Base-by-base conservation (phyloP, 257 asterid genomes). In the Pogostemon cablin region DNA sequence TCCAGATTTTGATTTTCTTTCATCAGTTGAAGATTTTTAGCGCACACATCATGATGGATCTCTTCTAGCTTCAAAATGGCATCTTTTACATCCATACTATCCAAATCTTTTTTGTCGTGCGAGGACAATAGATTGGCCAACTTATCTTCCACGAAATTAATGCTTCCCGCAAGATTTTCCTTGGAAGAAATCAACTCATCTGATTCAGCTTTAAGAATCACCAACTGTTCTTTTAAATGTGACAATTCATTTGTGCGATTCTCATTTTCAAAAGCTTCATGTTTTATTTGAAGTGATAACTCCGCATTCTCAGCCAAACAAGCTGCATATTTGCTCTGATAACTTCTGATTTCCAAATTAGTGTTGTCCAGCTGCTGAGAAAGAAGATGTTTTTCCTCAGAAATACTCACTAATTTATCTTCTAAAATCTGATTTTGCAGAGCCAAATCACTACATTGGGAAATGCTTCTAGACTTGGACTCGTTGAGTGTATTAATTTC, bases 1-100 rank as follows among this genome's bases (percentile, higher is more conserved):
- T 81, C 81, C 3, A 91, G 86, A 72, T 58, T 78, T 55, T 62
- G 82, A 58, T 91, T 95, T 81, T 95, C 96, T 72, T 85, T 91
- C 70, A 78, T 74, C 76, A 95, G 77, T 67, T 74, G 84, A 71
- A 62, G 57, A 65, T 82, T 83, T 81, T 79, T 83, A 68, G 61
- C 68, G 12, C 79, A 78, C 20, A 74, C 79, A 72, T 68, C 77
- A 56, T 68, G 78, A 78, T 87, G 96, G 68, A 88, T 80, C 77
- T 91, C 84, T 80, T 88, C 96, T 32, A 91, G 83, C 80, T 63
- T 85, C 79, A 77, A 59, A 73, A 87, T 47, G 47, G 73, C 76
- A 62, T 85, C 89, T 72, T 85, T 79, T 66, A 83, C 64, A 56
- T 85, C 87, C 65, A 55, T 10, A 69, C 53, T 35, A 57, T 81